A percentile compares a stretch with the other conserved stretches of the same genome.
Conservation (phyloP, 495 filamentous ascomycete species). For the Chaetomium tenue region DNA sequence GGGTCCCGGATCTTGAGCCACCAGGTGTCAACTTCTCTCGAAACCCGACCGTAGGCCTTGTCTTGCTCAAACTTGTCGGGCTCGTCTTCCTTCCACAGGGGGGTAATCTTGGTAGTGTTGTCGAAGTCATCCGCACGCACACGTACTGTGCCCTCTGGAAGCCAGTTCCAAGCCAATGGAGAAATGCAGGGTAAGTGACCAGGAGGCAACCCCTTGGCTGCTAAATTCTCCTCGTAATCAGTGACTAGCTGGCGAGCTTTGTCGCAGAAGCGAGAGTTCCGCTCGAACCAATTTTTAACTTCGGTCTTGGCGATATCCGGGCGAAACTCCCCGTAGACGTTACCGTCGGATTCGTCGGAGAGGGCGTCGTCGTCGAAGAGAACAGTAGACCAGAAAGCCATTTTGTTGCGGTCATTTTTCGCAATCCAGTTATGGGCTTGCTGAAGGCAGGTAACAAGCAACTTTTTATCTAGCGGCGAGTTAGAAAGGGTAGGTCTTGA, state of each 20-base stretch:
- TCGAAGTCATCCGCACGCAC: conserved; percentile 35
- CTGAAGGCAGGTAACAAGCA: conserved; percentile 84
- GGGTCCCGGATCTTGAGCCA: conserved; percentile 55
- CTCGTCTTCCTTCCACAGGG: conserved; percentile 46
- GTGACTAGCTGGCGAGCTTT: conserved; percentile 42
- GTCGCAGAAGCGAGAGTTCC: conserved; percentile 51
- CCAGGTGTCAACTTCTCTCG: conserved; percentile 57
- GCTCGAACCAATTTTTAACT: conserved; percentile 50
- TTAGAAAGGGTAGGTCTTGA: conserved; percentile 19
- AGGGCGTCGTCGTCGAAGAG: conserved; percentile 63
- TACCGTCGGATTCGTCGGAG: conserved; percentile 47
- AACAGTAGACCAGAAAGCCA: conserved; percentile 80
- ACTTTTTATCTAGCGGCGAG: conserved; percentile 67
- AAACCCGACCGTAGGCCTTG: conserved; percentile 52
- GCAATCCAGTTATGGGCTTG: conserved; percentile 90
- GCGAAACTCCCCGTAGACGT: conserved; percentile 44
- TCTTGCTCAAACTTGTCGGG: conserved; percentile 53
- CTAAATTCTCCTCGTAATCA: conserved; percentile 38
- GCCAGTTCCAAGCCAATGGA: conserved; percentile 45
- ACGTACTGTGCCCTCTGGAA: conserved; percentile 34
- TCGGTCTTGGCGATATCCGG: conserved; percentile 45
- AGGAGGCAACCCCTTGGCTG: conserved; percentile 32
- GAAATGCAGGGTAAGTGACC: conserved; percentile 39
- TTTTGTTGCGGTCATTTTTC: conserved; percentile 87
- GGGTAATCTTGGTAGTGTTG: conserved; percentile 36